A percentile compares a stretch with the other conserved stretches of the same genome.
Evolutionary conservation across 2,329 filamentous ascomycete species (phyloP).

Genomic region (Coleophoma cylindrospora): DNA sequence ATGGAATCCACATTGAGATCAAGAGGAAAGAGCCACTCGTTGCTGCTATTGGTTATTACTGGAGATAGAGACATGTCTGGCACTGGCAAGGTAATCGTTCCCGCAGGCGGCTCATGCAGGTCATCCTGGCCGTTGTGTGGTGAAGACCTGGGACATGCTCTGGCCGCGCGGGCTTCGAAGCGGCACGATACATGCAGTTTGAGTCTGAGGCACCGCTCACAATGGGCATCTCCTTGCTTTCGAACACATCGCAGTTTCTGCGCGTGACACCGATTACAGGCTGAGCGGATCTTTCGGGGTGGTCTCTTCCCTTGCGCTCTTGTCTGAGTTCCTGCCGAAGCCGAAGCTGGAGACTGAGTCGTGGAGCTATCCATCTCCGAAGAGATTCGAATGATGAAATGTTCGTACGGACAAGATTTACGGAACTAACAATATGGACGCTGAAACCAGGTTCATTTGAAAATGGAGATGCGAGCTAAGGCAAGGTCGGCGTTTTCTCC

Average conservation of each 20-base stretch:
- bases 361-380: constrained; percentile 1
- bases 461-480: not conserved
- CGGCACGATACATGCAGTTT: constrained; percentile 2
- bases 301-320: not conserved
- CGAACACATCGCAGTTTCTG: constrained; percentile 7
- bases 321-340: not conserved
- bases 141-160: not conserved
- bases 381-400: not conserved
- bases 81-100: not conserved
- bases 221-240: not conserved
- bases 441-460: not conserved
- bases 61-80: not conserved
- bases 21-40: not conserved
- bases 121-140: too few species aligned
- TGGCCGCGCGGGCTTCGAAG: constrained; percentile 2
- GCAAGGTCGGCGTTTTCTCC: constrained; percentile 1
- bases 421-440: not conserved
- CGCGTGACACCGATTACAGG: constrained; percentile 7
- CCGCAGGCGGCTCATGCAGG: not conserved
- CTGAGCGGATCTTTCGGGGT: constrained; percentile 4
- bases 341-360: not conserved
- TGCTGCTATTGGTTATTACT: not conserved
- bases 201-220: constrained; percentile 6
- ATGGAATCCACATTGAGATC: not conserved
- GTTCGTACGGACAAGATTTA: too few species aligned